A percentile compares a stretch with the other conserved stretches of the same genome.
Conservation (phyloP, 306 rosid genomes). For the Dalbergia cochinchinensis region DNA sequence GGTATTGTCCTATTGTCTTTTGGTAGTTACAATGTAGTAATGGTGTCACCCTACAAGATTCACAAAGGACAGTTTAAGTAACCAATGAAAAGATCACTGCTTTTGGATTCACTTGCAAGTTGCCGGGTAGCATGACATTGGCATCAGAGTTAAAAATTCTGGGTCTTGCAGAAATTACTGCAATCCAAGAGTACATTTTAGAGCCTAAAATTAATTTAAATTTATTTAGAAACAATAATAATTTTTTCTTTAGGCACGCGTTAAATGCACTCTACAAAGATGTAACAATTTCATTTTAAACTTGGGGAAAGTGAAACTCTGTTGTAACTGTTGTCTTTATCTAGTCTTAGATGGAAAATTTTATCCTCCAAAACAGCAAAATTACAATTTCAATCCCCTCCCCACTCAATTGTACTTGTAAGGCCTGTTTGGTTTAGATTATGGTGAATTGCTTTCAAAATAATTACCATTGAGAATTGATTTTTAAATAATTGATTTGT, state of each 20-base stretch:
- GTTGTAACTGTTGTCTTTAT: not conserved
- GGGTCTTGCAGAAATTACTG: not conserved
- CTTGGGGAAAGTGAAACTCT: too few relatives aligned
- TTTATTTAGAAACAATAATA: not conserved
- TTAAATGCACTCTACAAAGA: too few relatives aligned
- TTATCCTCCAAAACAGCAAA: not conserved
- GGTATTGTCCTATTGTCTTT: slow-evolving; percentile 36
- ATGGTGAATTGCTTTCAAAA: too few relatives aligned
- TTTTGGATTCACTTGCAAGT: slow-evolving; percentile 37
- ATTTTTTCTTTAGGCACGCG: too few relatives aligned
- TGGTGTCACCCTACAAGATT: slow-evolving; percentile 22
- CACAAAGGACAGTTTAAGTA: slow-evolving; percentile 23
- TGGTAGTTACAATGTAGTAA: slow-evolving; percentile 37
- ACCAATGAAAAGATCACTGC: slow-evolving; percentile 14
- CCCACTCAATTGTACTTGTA: too few relatives aligned
- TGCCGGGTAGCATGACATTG: slow-evolving; percentile 10
- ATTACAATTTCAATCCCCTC: not conserved
- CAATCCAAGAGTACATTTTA: not conserved
- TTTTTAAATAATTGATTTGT: too few relatives aligned
- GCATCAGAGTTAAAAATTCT: not conserved
- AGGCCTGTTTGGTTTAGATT: too few relatives aligned
- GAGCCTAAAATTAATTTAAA: not conserved
- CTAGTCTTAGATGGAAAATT: not conserved
- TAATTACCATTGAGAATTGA: too few relatives aligned
- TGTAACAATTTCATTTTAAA: not conserved